Evolutionary conservation across 805 yeast genomes (phyloP).

Genomic region (Ascoidea tarda): DNA sequence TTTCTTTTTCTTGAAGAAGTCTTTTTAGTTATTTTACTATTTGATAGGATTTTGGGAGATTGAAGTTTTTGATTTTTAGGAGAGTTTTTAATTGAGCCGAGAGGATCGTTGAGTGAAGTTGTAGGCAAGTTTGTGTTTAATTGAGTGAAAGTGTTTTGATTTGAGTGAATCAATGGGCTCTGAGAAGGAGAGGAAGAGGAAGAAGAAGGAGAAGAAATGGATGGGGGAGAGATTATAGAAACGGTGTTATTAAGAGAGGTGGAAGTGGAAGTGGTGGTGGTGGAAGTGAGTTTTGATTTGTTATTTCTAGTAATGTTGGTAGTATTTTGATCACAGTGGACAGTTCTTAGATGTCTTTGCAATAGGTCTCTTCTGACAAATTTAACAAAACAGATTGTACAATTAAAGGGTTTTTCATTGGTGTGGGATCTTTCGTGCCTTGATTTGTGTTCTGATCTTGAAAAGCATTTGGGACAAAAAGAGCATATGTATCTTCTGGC

Average conservation of each 20-base stretch:
- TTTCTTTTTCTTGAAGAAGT: neutral
- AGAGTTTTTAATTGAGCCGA: neutral
- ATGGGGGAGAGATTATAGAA: neutral
- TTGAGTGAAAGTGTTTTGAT: no score
- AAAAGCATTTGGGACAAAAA: conserved; percentile 66
- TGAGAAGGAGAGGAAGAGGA: no score
- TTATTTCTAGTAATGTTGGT: conserved; percentile 4
- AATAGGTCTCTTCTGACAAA: conserved; percentile 69
- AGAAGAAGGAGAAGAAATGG: no score
- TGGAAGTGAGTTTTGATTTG: no score
- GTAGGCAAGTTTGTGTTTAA: no score
- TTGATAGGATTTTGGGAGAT: neutral
- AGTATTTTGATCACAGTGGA: conserved; percentile 27
- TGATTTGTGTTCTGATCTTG: conserved; percentile 66
- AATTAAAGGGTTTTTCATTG: conserved; percentile 67
- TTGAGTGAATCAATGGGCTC: no score
- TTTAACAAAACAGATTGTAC: conserved; percentile 52
- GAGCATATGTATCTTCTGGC: conserved; percentile 64
- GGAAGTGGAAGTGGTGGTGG: neutral
- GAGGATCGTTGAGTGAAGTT: neutral
- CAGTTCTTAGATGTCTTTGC: conserved; percentile 68
- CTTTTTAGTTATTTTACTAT: neutral
- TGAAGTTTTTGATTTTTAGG: neutral
- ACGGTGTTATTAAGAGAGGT: neutral
- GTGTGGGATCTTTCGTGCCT: conserved; percentile 74